Conservation (phyloP, 75 land plant species). For the Cunninghamia lanceolata region DNA sequence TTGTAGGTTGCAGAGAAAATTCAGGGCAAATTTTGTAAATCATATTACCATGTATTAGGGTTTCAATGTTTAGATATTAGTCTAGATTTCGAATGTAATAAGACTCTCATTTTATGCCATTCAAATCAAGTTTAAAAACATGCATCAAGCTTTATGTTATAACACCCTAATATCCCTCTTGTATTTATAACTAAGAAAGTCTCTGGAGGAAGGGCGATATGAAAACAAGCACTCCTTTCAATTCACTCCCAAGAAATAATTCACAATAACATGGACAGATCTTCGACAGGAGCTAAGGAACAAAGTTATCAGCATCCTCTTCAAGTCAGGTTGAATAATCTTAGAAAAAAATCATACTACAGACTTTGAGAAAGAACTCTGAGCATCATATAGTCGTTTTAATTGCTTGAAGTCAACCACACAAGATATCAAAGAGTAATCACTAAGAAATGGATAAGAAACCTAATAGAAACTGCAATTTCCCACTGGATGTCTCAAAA, state of each 20-base stretch:
- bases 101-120: neutral
- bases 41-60: too few relatives aligned
- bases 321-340: neutral
- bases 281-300: neutral
- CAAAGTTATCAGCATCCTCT: neutral
- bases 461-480: neutral
- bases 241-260: neutral
- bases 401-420: neutral
- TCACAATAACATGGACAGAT: neutral
- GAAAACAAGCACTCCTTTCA: neutral
- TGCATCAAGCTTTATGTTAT: neutral
- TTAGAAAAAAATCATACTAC: too few relatives aligned
- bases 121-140: neutral
- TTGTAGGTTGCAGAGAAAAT: too few relatives aligned
- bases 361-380: too few relatives aligned
- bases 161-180: neutral
- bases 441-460: neutral
- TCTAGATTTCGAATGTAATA: too few relatives aligned
- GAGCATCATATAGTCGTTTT: neutral
- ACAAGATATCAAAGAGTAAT: neutral
- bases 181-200: neutral
- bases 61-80: too few relatives aligned
- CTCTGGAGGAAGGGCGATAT: neutral
- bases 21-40: too few relatives aligned
- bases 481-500: neutral